Percentiles rank a stretch among this genome's conserved stretches.
These are phyloP conservation scores for Clonostachys solani DNA, from an alignment of 2,329 filamentous ascomycete species.

Conservation along the genomic window DNA sequence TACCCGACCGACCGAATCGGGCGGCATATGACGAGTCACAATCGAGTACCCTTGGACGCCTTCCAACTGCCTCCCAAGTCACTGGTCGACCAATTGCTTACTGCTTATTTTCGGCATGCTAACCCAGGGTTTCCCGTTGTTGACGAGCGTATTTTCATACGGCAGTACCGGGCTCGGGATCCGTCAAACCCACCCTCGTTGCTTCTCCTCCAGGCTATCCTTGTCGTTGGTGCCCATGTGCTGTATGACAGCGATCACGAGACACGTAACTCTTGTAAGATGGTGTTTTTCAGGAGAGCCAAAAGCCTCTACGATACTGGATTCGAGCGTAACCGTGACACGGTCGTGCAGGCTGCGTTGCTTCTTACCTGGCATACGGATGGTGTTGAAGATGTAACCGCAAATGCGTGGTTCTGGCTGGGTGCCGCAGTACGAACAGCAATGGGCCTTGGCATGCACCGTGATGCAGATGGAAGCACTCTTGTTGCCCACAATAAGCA, in stretches of 20 bases:
- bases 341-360: slow-evolving; percentile 48
- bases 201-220: slow-evolving; percentile 41
- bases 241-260: slow-evolving; percentile 29
- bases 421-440: slow-evolving; percentile 47
- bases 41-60: slow-evolving; percentile 43
- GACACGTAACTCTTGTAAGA: slow-evolving; percentile 19
- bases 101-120: slow-evolving; percentile 38
- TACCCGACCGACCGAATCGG: slow-evolving; percentile 22
- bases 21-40: slow-evolving; percentile 36
- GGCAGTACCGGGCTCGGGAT: slow-evolving; percentile 27
- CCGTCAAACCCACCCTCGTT: slow-evolving; percentile 29
- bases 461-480: slow-evolving; percentile 18
- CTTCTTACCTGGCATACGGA: slow-evolving; percentile 52
- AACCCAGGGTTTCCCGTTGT: slow-evolving; percentile 44
- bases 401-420: slow-evolving; percentile 49
- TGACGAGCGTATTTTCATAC: slow-evolving; percentile 43
- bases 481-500: slow-evolving; percentile 22
- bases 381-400: slow-evolving; percentile 48
- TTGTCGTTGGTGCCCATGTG: slow-evolving; percentile 46
- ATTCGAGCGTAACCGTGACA: slow-evolving; percentile 47
- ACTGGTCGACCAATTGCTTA: slow-evolving; percentile 38
- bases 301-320: slow-evolving; percentile 49
- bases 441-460: slow-evolving; percentile 48
- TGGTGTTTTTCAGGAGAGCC: slow-evolving; percentile 45
- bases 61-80: slow-evolving; percentile 36